Base-by-base conservation (phyloP, 306 rosid species). In the Sophora flavescens region DNA sequence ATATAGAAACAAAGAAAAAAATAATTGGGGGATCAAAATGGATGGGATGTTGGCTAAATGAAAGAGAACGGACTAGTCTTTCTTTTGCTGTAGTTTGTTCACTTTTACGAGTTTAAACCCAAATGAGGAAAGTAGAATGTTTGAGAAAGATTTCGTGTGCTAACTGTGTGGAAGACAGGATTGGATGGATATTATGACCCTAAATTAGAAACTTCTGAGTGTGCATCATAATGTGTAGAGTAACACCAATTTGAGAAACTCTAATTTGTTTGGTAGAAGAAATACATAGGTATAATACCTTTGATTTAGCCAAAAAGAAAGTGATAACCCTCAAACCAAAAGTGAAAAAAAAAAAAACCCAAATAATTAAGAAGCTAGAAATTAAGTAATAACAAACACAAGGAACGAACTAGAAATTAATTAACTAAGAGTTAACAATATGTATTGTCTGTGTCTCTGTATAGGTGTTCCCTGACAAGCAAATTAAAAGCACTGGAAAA, bases 61-160 rank as follows among this genome's bases (percentile, higher is more conserved):
- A 65, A 17, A 15, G 66, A 64, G 39, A 32, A 62, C 59, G 44
- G 57, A 64, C 18, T 42, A 42, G 14, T 6, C 39, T 50, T 51
- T 82, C 28, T 63, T 51, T 75, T 71, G 16, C 28, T 10, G 41
- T 1, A 51, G 78, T 72, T 70, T 63, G 86, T 80, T 74, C 68
- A 48, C 78, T 76, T 79, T 80, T 80, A 64, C 73, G 75, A 16
- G 60, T 63, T 56, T 30, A 63, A 84, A 70, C 80, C 88, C 90
- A 89, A 87, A 89, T 84, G 90, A 77, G 94, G 95, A 87, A 93
- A 93, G 94, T 89, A 76, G 78, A 74, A 66, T 81, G 86, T 77
- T 78, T 60, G 78, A 58, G 88, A 83, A 74, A 72, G 82, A 73
- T 84, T 61, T 79, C 50, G 70, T 16, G 82, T 44, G 79, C 78